phyloP scores from a whole-genome alignment of 1,139 yeast genomes.

The Suhomyces bolitotheri region DNA sequence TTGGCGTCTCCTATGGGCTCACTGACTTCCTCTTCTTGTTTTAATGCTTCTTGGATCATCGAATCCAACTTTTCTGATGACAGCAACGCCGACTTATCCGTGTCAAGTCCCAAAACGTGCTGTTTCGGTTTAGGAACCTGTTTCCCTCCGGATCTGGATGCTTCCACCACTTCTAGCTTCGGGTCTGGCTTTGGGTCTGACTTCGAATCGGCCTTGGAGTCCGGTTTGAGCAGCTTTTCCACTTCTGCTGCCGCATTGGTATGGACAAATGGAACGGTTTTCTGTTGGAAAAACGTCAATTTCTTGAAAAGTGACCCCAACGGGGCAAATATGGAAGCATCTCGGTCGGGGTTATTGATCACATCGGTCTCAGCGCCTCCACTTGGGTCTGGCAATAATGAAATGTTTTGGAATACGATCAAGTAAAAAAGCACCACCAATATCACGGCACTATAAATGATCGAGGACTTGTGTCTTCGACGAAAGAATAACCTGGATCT shows the following conservation, averaged over 20 bases:
- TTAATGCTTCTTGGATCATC: no score
- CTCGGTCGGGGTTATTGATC: slow-evolving; percentile 12
- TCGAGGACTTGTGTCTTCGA: slow-evolving; percentile 12
- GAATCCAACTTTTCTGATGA: no score
- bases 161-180: no score
- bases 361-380: slow-evolving; percentile 3
- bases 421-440: slow-evolving; percentile 10
- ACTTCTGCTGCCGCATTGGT: slow-evolving; percentile 17
- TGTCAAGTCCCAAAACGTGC: no score
- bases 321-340: slow-evolving; percentile 4
- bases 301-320: slow-evolving; percentile 3
- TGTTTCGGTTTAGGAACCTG: no score
- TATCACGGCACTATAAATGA: slow-evolving; percentile 7
- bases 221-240: no score
- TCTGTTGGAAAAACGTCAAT: slow-evolving; percentile 10
- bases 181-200: no score
- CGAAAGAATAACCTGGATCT: slow-evolving; percentile 10
- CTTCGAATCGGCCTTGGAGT: no score
- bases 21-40: no score
- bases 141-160: no score
- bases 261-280: slow-evolving; percentile 23
- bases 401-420: slow-evolving; percentile 10
- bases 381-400: slow-evolving; percentile 4
- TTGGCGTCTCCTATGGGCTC: no score
- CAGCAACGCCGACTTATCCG: no score